Conservation (phyloP, 2,329 filamentous ascomycete genomes). For the Penicillium janthinellum region DNA sequence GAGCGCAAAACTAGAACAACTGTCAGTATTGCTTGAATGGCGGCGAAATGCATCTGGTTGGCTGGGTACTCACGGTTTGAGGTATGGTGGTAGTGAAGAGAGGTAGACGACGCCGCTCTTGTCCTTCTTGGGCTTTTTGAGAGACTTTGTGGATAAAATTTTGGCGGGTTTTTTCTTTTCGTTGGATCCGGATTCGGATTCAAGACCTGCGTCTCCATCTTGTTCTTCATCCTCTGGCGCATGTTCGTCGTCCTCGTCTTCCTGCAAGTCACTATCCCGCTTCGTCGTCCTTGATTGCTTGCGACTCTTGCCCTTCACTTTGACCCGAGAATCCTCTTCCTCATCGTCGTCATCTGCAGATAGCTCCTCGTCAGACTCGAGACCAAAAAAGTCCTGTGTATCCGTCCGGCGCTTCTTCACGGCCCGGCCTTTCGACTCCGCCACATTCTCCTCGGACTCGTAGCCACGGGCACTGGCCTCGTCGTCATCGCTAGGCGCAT, state of each 20-base stretch:
- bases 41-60: not conserved
- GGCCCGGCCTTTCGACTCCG: conserved; percentile 42
- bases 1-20: conserved; percentile 26
- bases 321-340: conserved; percentile 15
- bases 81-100: conserved; percentile 49
- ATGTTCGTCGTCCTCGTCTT: conserved; percentile 17
- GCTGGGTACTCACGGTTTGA: conserved; percentile 43
- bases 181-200: conserved; percentile 4
- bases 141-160: conserved; percentile 8
- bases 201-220: conserved; percentile 17
- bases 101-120: conserved; percentile 50
- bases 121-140: conserved; percentile 27
- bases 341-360: conserved; percentile 18
- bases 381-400: conserved; percentile 22
- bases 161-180: conserved; percentile 11
- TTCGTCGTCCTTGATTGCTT: conserved; percentile 14
- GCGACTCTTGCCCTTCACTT: conserved; percentile 22
- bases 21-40: not conserved
- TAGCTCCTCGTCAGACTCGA: conserved; percentile 55
- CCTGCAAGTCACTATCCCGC: conserved; percentile 12
- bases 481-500: conserved; percentile 40
- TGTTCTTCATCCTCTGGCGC: conserved; percentile 18
- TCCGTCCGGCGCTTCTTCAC: conserved; percentile 37
- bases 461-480: conserved; percentile 46
- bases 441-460: conserved; percentile 46